These are phyloP conservation scores for Trichoderma hamatum DNA, from an alignment of 2,329 filamentous ascomycete species.

Conservation along the genomic window DNA sequence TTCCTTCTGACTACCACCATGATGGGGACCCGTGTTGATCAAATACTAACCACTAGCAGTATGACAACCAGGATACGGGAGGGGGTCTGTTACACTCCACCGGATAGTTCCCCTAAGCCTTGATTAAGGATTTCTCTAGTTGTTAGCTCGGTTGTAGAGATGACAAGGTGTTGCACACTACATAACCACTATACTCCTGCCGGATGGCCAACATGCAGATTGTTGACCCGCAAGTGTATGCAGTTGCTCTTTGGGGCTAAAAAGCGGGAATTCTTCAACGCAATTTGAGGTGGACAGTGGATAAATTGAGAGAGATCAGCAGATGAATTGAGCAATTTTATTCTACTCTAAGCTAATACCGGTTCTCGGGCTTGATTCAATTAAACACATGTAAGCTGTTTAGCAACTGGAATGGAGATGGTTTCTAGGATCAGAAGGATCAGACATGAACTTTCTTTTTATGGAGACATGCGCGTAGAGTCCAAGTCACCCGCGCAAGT, in stretches of 20 bases:
- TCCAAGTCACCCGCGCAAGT: not conserved
- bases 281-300: not conserved
- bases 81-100: not conserved
- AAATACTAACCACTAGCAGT: conserved; percentile 16
- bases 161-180: not conserved
- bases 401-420: not conserved
- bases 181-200: not conserved
- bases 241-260: not conserved
- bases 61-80: not conserved
- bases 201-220: conserved; percentile 10
- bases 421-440: too few species aligned
- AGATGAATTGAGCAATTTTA: not conserved
- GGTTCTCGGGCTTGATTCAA: not conserved
- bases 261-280: conserved; percentile 2
- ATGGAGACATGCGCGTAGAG: not conserved
- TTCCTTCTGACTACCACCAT: not conserved
- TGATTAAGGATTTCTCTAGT: not conserved
- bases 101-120: not conserved
- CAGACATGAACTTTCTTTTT: conserved; percentile 9
- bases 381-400: not conserved
- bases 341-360: not conserved
- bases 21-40: conserved; percentile 14
- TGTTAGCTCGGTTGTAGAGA: not conserved
- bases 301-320: not conserved
- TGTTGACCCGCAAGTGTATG: conserved; percentile 9